Evolutionary conservation across 2,329 filamentous ascomycete genomes (phyloP).

Genomic region (Hypoxylon sp.): DNA sequence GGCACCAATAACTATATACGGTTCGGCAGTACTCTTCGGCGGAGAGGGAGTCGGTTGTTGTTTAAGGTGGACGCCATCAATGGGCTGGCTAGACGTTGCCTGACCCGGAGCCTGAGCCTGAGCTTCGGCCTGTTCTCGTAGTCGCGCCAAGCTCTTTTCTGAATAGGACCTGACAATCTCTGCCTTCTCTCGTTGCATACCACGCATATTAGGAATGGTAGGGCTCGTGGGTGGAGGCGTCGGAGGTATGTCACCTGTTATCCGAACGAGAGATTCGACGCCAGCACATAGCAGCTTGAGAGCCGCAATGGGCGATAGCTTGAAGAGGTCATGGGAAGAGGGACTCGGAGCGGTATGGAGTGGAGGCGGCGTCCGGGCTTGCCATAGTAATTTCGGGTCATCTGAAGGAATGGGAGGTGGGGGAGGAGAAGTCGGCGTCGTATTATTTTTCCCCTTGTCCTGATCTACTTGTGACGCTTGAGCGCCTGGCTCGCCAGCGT

Average conservation of each 20-base stretch:
- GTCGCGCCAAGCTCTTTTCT: constrained; percentile 65
- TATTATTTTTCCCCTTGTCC: constrained; percentile 43
- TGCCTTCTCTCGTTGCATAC: constrained; percentile 74
- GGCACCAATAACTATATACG: constrained; percentile 75
- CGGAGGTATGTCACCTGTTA: constrained; percentile 83
- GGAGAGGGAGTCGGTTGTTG: constrained; percentile 52
- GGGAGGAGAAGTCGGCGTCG: constrained; percentile 54
- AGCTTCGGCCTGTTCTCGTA: constrained; percentile 60
- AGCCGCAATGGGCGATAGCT: constrained; percentile 79
- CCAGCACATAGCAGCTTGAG: constrained; percentile 83
- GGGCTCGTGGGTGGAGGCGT: constrained; percentile 79
- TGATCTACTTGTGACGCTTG: constrained; percentile 26
- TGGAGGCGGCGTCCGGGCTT: constrained; percentile 58
- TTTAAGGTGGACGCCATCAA: constrained; percentile 70
- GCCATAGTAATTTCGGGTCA: constrained; percentile 55
- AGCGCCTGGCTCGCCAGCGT: constrained; percentile 25
- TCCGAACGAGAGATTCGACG: constrained; percentile 78
- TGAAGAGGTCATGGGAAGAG: constrained; percentile 76
- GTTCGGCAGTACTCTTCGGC: constrained; percentile 56
- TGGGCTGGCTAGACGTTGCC: constrained; percentile 53
- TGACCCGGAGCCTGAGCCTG: constrained; percentile 24
- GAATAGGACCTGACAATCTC: constrained; percentile 72
- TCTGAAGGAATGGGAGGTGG: constrained; percentile 57
- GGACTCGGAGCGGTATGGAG: constrained; percentile 61
- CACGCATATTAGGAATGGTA: constrained; percentile 75